Evolutionary conservation across 2,329 filamentous ascomycete genomes (phyloP), one percentile per base, ranked within the genome.

Genomic region (Aspergillus thermomutatus): DNA sequence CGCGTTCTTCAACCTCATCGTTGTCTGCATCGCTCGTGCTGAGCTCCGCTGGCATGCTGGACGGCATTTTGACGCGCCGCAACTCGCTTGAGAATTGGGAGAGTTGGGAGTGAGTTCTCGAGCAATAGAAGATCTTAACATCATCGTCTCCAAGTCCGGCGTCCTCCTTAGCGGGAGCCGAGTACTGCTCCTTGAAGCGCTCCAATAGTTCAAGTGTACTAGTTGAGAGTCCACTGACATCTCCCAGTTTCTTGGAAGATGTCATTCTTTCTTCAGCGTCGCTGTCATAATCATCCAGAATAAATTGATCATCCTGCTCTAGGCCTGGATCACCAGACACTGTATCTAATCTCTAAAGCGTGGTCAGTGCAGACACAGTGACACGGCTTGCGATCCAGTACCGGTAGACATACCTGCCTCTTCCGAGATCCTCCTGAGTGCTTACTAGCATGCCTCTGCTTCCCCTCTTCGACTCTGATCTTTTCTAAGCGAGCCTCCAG

Each of bases 101-200:
- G 14, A 97, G 77, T 68, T 97, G 92, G 2, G 92, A 97, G 72
- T 97, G 92, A 1, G 92, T 97, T 69, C 92, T 84, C 7, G 92
- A 97, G 55, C 92, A 94, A 75, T 93, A 96, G 73, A 90, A 96
- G 52, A 97, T 90, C 80, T 93, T 96, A 51, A 89, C 79, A 61
- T 88, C 86, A 11, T 84, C 79, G 7, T 81, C 72, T 40, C 83
- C 79, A n/a, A 79, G 73, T 5, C 80, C 76, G 8, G 82, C 77
- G 7, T 79, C 75, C 17, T 71, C 64, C 19, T 68, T 70, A 53
- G 55, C 52, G 23, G 61, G 66, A 28, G 65, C 56, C 14, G 67
- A 66, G 45, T 62, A 57, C 34, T 72, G 69, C 72, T 62, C 86
- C 66, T 83, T 83, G 31, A 87, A 82, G 62, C 84, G 87, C 54